phyloP scores from a whole-genome alignment of 208 protist species.

The Wallacemonas sp. region DNA sequence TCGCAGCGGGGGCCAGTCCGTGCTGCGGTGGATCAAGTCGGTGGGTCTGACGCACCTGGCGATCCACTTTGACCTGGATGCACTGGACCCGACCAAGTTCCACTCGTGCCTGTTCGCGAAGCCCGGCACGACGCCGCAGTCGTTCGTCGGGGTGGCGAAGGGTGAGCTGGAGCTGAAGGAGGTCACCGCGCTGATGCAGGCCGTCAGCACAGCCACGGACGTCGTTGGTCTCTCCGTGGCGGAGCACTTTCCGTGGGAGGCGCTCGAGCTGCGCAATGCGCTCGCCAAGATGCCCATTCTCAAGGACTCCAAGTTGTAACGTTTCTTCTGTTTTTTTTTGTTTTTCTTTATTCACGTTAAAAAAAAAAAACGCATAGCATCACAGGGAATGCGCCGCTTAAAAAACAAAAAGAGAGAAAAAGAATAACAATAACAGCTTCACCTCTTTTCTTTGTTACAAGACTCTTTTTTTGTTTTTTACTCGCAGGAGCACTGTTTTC shows the following conservation, averaged over 20 bases:
- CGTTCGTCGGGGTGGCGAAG: conserved; percentile 20
- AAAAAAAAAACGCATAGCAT: background rate
- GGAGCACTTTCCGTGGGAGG: conserved; percentile 38
- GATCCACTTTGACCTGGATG: conserved; percentile 41
- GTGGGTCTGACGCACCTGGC: conserved; percentile 37
- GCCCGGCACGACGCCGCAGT: conserved; percentile 11
- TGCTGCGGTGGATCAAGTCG: conserved; percentile 25
- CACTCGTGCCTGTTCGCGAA: conserved; percentile 24
- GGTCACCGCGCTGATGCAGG: conserved; percentile 20
- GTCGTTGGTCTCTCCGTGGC: conserved; percentile 39
- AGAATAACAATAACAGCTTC: too few relatives aligned
- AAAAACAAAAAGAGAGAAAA: conserved; percentile 7
- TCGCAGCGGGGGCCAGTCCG: conserved; percentile 8
- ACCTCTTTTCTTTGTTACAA: too few relatives aligned
- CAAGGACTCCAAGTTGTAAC: conserved; percentile 15
- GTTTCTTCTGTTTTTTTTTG: conserved; percentile 1
- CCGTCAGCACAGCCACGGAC: conserved; percentile 17
- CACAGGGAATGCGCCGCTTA: background rate
- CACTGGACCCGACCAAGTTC: conserved; percentile 26
- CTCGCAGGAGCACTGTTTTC: too few relatives aligned
- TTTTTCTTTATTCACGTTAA: background rate
- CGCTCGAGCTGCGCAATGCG: conserved; percentile 18
- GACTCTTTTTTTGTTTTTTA: too few relatives aligned
- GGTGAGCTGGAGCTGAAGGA: conserved; percentile 23
- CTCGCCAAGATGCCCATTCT: conserved; percentile 25